phyloP scores from a whole-genome alignment of 148 eudicot genomes.

The Mesembryanthemum crystallinum region DNA sequence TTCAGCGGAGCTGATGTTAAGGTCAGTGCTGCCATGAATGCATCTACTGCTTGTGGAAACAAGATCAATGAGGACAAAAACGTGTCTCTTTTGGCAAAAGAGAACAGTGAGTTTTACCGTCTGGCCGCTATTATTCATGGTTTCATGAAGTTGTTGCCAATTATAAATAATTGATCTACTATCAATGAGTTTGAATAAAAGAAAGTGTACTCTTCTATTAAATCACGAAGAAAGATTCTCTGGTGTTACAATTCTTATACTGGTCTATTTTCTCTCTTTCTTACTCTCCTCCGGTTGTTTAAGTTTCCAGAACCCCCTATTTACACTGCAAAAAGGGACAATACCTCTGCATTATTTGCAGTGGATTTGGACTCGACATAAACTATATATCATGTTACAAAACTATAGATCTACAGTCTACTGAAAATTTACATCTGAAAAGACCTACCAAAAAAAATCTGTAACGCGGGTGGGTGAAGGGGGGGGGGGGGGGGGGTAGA shows the following conservation, averaged over 20 bases:
- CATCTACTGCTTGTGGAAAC: constrained; percentile 8
- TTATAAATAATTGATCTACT: constrained; percentile 12
- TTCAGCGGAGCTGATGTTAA: constrained; percentile 8
- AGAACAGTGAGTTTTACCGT: neutral
- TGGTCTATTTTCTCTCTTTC: no score
- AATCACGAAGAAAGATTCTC: no score
- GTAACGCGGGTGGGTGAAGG: no score
- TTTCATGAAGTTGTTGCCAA: constrained; percentile 18
- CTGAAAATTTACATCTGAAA: neutral
- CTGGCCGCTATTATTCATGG: constrained; percentile 15
- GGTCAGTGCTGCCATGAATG: neutral
- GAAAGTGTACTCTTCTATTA: neutral
- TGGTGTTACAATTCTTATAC: neutral
- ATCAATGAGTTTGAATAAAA: constrained; percentile 1
- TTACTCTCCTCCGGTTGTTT: no score
- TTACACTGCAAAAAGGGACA: no score
- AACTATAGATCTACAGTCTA: neutral
- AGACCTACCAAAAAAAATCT: neutral
- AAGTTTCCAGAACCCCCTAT: no score
- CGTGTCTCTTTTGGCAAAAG: neutral
- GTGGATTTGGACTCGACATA: neutral
- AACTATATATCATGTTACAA: neutral
- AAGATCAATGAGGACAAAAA: neutral
- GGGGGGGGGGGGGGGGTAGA: no score
- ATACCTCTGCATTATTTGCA: no score